Evolutionary conservation across 805 yeast genomes (phyloP), one percentile per base, ranked within the genome.

Genomic region (Naumovozyma baii): DNA sequence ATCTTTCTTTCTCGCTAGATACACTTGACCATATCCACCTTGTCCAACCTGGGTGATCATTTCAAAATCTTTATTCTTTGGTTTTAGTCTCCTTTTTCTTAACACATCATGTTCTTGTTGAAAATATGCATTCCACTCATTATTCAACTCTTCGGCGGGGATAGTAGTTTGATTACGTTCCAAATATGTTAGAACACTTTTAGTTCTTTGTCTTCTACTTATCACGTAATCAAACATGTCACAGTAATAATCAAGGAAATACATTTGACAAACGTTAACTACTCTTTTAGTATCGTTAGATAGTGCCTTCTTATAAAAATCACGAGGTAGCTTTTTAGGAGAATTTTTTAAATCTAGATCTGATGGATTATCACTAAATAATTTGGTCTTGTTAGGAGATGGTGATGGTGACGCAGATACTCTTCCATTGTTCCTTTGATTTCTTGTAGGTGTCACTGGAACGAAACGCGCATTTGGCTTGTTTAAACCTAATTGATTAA

Each of bases 11-110:
- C 88, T 75, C 1, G 99, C 96, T 46, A 92, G 67, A 54, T 85
- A 92, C n/a, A 92, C 99, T 64, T 92, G 96, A 18, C 99, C 99
- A 57, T 92, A 92, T 3, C 99, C 99, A 56, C 99, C 99, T 67
- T 92, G 98, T 12, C 99, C 99, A 25, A 92, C 96, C 66, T 92
- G 98, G 1, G 99, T 92, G 49, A 92, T 81, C 69, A 90, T 84
- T 58, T 87, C 94, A 59, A 92, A 92, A 62, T 92, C 98, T 51
- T 88, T 88, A 57, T 88, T 92, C 59, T 82, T 84, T 28, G 96
- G 95, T 62, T 86, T 85, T 43, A 86, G 70, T 57, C 99, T 75
- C 56, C 96, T 75, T 59, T 86, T 86, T 50, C 99, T 75, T 52
- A 92, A 68, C 37, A 78, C 72, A 7, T 85, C 85, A 34, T 94